These are phyloP conservation scores for Keithomyces neogunnii DNA, from an alignment of 2,329 filamentous ascomycete genomes.

Conservation along the genomic window DNA sequence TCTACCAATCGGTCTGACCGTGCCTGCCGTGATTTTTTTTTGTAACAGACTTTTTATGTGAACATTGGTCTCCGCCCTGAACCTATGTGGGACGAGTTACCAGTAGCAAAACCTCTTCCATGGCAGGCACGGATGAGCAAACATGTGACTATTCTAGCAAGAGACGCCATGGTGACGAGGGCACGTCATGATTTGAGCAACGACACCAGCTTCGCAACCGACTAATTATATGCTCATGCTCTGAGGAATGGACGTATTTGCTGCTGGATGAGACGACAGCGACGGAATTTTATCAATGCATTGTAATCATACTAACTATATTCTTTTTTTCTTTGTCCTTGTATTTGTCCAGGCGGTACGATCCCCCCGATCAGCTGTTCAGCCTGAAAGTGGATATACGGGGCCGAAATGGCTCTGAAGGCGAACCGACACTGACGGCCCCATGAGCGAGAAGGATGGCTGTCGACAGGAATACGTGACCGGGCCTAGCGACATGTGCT, in stretches of 20 bases:
- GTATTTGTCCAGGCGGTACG: background rate
- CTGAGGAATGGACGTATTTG: background rate
- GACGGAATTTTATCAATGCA: background rate
- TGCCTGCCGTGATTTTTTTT: background rate
- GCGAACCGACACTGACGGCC: too few relatives aligned
- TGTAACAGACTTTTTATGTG: background rate
- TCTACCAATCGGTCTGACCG: constrained; percentile 62
- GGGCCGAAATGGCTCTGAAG: background rate
- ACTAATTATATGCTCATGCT: background rate
- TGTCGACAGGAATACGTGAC: background rate
- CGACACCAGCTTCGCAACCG: background rate
- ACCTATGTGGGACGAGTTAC: background rate
- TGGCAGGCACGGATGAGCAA: background rate
- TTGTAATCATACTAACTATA: constrained; percentile 6
- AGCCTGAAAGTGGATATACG: background rate
- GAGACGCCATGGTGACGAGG: background rate
- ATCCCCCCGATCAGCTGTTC: background rate
- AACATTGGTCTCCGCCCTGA: background rate
- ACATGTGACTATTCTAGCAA: background rate
- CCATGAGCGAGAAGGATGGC: background rate
- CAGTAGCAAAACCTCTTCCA: background rate
- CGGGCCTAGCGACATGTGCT: background rate
- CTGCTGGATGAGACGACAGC: background rate
- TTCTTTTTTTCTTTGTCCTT: background rate
- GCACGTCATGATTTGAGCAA: background rate